Evolutionary conservation across 768 basidiomycete species (phyloP), one percentile per base, ranked within the genome.

Genomic region (Boletus fagicola): DNA sequence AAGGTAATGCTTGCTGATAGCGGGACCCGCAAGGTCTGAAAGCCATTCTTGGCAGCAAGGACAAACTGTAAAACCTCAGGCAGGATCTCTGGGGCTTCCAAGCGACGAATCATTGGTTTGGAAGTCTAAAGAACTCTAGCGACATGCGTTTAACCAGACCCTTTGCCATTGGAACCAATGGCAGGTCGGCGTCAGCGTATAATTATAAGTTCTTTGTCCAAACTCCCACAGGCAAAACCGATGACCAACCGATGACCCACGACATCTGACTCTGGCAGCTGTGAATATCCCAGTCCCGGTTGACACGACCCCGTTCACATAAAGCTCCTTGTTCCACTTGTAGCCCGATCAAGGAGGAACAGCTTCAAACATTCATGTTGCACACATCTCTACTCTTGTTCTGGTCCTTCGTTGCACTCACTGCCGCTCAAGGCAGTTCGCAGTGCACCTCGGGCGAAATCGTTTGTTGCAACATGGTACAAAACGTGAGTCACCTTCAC

Each of bases 391-490:
- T 60, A 15, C n/a, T 60, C 62, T 46, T 54, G 24, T 24, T 38
- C 9, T 47, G 18, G 42, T 57, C 53, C 39, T 47, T 65, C 46
- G 43, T 36, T 12, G 31, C 49, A 18, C 30, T 65, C 5, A 50
- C 30, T 30, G 42, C 40, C 3, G 59, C 57, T 26, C 56, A 58
- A 22, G 57, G 54, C 33, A 58, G 39, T 22, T n/a, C 46, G 22
- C 56, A 56, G 38, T 58, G 59, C 45, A 11, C 46, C 8, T 26
- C 50, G 0, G 64, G 63, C 22, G 38, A 62, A 49, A 39, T 59
- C 6, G 48, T 65, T 2, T 65, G 64, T 28, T 64, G 62, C 33
- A 40, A 43, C 31, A 36, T 1, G 3, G 56, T 61, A 16, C 45
- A 52, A 47, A 53, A 28, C 42, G 63, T 62, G 52, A 53, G 63